Evolutionary conservation across 192 early-diverging fungal genomes (phyloP).

Genomic region (Podila minutissima): DNA sequence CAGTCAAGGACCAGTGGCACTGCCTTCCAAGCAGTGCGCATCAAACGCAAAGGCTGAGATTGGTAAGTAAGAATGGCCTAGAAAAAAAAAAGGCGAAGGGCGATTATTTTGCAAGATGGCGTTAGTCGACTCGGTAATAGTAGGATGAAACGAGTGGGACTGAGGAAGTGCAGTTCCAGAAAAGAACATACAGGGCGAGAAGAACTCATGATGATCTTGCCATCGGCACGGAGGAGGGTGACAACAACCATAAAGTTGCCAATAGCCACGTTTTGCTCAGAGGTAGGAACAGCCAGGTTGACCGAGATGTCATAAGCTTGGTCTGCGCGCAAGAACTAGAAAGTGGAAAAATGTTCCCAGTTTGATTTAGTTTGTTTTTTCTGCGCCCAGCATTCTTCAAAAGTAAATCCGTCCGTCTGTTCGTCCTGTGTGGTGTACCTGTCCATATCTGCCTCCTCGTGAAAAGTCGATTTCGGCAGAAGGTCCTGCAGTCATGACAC

Average conservation of each 20-base stretch:
- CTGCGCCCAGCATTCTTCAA: background rate
- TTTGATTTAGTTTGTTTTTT: background rate
- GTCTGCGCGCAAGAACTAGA: conserved; percentile 49
- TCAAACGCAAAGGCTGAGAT: conserved; percentile 43
- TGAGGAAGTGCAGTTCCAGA: background rate
- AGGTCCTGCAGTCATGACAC: conserved; percentile 16
- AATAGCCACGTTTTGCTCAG: conserved; percentile 51
- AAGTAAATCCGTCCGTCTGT: background rate
- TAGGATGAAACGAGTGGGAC: no score
- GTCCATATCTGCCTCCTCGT: conserved; percentile 35
- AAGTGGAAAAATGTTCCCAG: no score
- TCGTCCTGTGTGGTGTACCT: conserved; percentile 6
- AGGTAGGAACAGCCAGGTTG: conserved; percentile 51
- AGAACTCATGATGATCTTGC: conserved; percentile 50
- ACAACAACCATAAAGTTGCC: conserved; percentile 46
- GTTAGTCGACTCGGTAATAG: no score
- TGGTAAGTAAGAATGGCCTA: conserved; percentile 57
- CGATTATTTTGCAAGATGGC: background rate
- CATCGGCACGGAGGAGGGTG: conserved; percentile 26
- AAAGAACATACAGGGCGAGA: conserved; percentile 56
- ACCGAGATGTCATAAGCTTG: conserved; percentile 57
- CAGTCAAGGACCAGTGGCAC: conserved; percentile 54
- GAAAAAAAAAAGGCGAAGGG: background rate
- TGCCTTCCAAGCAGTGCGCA: conserved; percentile 54
- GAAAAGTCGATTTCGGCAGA: conserved; percentile 51